These are phyloP conservation scores for Sporothrix protearum DNA, from an alignment of 2,329 filamentous ascomycete species.

Conservation along the genomic window DNA sequence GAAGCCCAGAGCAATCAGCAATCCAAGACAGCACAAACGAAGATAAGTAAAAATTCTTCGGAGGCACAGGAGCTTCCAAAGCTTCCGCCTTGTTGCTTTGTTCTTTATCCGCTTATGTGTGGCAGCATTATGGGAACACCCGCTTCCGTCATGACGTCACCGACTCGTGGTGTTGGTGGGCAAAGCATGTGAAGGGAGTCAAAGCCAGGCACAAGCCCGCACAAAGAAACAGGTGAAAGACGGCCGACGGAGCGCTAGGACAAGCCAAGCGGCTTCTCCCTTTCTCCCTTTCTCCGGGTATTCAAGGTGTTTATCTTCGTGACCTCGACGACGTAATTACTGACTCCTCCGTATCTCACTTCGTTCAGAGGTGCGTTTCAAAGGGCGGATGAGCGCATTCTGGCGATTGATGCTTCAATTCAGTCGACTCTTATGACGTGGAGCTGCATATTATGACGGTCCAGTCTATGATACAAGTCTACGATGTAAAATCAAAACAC, in stretches of 20 bases:
- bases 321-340: too few species aligned
- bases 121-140: neutral
- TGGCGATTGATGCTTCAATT: too few species aligned
- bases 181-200: neutral
- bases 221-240: neutral
- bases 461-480: neutral
- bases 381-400: too few species aligned
- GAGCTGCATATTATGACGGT: neutral
- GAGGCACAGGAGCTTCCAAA: neutral
- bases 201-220: neutral
- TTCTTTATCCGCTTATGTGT: neutral
- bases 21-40: neutral
- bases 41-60: neutral
- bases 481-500: neutral
- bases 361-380: neutral
- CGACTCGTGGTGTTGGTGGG: neutral
- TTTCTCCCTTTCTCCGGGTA: neutral
- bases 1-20: neutral
- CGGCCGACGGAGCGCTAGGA: neutral
- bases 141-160: slow-evolving; percentile 14
- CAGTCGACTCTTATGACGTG: too few species aligned
- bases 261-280: neutral
- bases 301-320: neutral
- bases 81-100: neutral
- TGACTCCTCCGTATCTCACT: too few species aligned